Percentiles rank a stretch among this genome's conserved stretches.
Conservation (phyloP, 1,284 basidiomycete genomes). For the Pisolithus thermaeus region DNA sequence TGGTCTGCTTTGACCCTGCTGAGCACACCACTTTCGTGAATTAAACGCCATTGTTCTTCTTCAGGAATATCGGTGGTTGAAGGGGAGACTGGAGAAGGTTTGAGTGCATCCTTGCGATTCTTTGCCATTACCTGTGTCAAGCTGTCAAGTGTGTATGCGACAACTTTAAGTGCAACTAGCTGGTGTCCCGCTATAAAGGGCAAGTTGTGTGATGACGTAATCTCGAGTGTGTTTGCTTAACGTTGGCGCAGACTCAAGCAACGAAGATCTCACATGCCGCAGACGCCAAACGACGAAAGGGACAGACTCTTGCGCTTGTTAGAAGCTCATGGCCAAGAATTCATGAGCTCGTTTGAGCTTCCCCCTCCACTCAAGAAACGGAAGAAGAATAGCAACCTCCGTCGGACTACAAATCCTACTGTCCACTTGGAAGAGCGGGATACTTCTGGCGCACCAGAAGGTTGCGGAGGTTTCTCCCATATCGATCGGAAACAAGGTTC, state of each 20-base stretch:
- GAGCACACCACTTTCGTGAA: constrained; percentile 63
- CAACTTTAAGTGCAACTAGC: background rate
- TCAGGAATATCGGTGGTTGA: constrained; percentile 50
- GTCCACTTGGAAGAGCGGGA: constrained; percentile 31
- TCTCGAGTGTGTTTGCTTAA: too few relatives aligned
- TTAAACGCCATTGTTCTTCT: constrained; percentile 71
- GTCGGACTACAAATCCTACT: background rate
- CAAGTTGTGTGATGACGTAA: background rate
- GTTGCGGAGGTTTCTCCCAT: constrained; percentile 12
- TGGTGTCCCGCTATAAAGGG: background rate
- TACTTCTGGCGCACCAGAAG: constrained; percentile 16
- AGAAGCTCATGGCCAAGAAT: constrained; percentile 60
- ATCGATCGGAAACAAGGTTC: constrained; percentile 17
- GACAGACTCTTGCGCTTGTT: constrained; percentile 47
- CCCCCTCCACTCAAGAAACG: constrained; percentile 15
- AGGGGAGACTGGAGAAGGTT: constrained; percentile 12
- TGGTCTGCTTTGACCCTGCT: constrained; percentile 31
- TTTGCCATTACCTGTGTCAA: constrained; percentile 31
- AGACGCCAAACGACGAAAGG: constrained; percentile 22
- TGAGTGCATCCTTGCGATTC: constrained; percentile 30
- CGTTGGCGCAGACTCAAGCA: too few relatives aligned
- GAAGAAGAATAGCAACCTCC: background rate
- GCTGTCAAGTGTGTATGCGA: background rate
- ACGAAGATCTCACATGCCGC: background rate
- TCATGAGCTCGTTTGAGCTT: constrained; percentile 49